These are phyloP conservation scores for Botrytis aclada DNA, from an alignment of 2,329 filamentous ascomycete genomes.

Conservation along the genomic window DNA sequence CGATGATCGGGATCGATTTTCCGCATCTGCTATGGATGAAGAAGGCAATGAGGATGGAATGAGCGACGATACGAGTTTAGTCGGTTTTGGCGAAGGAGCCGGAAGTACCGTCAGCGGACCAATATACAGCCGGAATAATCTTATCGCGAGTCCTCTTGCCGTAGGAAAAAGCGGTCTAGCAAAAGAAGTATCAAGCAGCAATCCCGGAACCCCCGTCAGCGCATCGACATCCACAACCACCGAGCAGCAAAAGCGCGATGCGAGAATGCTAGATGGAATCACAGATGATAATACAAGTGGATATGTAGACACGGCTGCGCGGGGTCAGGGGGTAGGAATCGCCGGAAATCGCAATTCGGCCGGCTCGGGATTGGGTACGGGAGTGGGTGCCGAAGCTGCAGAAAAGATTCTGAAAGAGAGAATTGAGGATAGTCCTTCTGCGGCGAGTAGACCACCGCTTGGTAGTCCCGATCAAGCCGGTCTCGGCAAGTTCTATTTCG, in stretches of 20 bases:
- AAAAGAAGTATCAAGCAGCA: conserved; percentile 26
- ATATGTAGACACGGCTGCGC: conserved; percentile 61
- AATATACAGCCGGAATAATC: conserved; percentile 56
- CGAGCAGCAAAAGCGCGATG: conserved; percentile 54
- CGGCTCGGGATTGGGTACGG: conserved; percentile 13
- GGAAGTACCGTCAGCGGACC: conserved; percentile 80
- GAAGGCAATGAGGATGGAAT: conserved; percentile 52
- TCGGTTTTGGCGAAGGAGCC: conserved; percentile 90
- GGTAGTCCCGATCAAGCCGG: conserved; percentile 46
- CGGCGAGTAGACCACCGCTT: conserved; percentile 38
- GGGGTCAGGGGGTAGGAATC: conserved; percentile 33
- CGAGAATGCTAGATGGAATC: conserved; percentile 65
- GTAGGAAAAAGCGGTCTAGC: conserved; percentile 35
- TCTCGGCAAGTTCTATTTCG: conserved; percentile 60
- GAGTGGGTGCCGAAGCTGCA: conserved; percentile 49
- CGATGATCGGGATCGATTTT: conserved; percentile 43
- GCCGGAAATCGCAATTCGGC: conserved; percentile 15
- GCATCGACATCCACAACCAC: conserved; percentile 32
- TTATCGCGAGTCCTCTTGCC: conserved; percentile 37
- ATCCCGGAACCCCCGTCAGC: conserved; percentile 28
- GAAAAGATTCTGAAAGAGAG: conserved; percentile 63
- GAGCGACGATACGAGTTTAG: conserved; percentile 83
- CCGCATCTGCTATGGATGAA: conserved; percentile 48
- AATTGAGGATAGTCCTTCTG: conserved; percentile 49
- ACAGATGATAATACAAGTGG: conserved; percentile 53